A percentile compares a stretch with the other conserved stretches of the same genome.
These are phyloP conservation scores for Fraxinus anomala DNA, from an alignment of 257 asterid species.

Conservation along the genomic window DNA sequence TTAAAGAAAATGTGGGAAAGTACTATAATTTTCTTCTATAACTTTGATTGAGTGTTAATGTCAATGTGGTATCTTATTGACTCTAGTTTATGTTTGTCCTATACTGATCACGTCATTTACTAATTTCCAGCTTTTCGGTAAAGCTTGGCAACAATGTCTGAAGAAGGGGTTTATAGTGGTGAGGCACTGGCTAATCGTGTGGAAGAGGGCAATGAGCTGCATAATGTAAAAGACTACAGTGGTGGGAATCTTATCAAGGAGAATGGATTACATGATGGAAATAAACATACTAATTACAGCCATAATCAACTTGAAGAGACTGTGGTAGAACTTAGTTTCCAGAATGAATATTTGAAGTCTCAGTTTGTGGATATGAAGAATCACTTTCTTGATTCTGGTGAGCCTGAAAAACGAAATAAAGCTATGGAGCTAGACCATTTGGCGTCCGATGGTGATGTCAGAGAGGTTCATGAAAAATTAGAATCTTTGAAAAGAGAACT, in stretches of 20 bases:
- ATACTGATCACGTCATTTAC: not conserved
- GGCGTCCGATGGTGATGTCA: conserved; percentile 28
- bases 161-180: not conserved
- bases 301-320: conserved; percentile 63
- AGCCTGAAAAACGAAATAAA: conserved; percentile 30
- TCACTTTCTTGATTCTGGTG: conserved; percentile 34
- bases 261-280: conserved; percentile 42
- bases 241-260: conserved; percentile 39
- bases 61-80: not conserved
- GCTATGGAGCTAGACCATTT: conserved; percentile 35
- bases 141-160: not conserved
- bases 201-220: conserved; percentile 47
- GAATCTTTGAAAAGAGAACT: conserved; percentile 70
- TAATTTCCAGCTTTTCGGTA: not conserved
- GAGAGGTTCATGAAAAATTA: conserved; percentile 58
- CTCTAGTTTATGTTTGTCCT: not conserved
- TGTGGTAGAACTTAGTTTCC: conserved; percentile 79
- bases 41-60: not conserved
- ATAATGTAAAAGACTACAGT: conserved; percentile 32
- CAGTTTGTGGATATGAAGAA: conserved; percentile 65
- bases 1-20: not conserved
- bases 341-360: conserved; percentile 83
- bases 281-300: conserved; percentile 35
- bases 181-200: conserved; percentile 2
- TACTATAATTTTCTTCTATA: not conserved